Percentiles rank a stretch among this genome's conserved stretches.
These are phyloP conservation scores for Eimeria sp. DNA, from an alignment of 169 alveolate species.

Conservation along the genomic window DNA sequence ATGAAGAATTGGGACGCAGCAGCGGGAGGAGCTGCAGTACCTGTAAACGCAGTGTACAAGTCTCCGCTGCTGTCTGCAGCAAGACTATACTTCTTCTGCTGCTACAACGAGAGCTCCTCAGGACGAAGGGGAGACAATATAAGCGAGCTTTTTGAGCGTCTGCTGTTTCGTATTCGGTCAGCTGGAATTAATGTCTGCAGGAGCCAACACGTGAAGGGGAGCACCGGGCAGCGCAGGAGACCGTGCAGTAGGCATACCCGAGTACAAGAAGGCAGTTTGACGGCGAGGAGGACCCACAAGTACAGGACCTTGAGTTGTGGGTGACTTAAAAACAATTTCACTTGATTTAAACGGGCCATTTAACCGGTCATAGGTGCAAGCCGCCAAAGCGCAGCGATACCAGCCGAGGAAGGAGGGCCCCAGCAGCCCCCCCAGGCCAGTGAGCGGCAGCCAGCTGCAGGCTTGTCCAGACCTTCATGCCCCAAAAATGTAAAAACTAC, in stretches of 20 bases:
- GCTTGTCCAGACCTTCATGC: neutral
- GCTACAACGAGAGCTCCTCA: neutral
- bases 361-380: neutral
- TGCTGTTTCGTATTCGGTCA: neutral
- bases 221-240: neutral
- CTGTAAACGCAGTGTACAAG: neutral
- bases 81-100: neutral
- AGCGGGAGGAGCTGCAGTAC: neutral
- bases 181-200: neutral
- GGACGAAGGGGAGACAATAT: neutral
- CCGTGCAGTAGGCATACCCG: neutral
- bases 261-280: neutral
- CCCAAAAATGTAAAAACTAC: neutral
- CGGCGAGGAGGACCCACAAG: neutral
- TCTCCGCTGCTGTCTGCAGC: neutral
- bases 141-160: neutral
- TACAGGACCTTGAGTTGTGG: neutral
- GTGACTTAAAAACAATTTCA: neutral
- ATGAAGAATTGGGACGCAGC: neutral
- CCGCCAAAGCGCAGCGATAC: neutral
- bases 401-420: conserved; percentile 27
- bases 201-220: neutral
- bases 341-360: neutral
- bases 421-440: conserved; percentile 19
- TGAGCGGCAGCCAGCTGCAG: neutral